Percentiles rank a stretch among this genome's conserved stretches.
These are phyloP conservation scores for Chondrus crispus DNA, from an alignment of 23 red algal species.

Conservation along the genomic window DNA sequence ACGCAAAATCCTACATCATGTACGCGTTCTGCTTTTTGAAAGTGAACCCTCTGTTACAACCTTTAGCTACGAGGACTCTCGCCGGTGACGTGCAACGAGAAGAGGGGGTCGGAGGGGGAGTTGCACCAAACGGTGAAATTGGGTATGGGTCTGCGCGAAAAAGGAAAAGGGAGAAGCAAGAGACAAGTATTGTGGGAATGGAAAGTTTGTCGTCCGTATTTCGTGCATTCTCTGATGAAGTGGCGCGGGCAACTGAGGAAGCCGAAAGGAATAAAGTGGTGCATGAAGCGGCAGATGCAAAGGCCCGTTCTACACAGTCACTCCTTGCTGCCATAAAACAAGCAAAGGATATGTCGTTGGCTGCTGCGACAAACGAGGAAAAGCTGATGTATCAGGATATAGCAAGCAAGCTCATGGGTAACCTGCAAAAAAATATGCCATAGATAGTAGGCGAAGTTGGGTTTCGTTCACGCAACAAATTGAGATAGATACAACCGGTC, in stretches of 20 bases:
- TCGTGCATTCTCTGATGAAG: background rate
- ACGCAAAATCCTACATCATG: background rate
- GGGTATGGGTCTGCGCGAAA: too few relatives aligned
- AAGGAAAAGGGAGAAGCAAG: background rate
- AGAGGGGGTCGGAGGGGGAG: too few relatives aligned
- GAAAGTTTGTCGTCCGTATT: background rate
- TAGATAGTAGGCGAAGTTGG: background rate
- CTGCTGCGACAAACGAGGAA: background rate
- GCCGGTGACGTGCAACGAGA: background rate
- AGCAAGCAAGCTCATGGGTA: background rate
- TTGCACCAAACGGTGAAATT: too few relatives aligned
- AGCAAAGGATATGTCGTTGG: background rate
- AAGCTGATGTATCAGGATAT: background rate
- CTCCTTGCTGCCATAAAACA: background rate
- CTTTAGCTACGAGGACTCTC: background rate
- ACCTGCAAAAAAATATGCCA: background rate
- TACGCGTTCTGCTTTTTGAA: background rate
- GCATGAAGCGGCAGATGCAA: conserved; percentile 18
- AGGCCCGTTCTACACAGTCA: background rate
- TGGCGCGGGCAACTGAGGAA: background rate
- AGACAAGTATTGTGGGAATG: background rate
- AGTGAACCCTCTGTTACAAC: background rate
- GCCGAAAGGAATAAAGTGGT: background rate
- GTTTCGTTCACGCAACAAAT: too few relatives aligned
- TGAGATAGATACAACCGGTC: background rate